phyloP scores from a whole-genome alignment of 202 grass and related monocot species.

The Bolboschoenoplectus hybrid region DNA sequence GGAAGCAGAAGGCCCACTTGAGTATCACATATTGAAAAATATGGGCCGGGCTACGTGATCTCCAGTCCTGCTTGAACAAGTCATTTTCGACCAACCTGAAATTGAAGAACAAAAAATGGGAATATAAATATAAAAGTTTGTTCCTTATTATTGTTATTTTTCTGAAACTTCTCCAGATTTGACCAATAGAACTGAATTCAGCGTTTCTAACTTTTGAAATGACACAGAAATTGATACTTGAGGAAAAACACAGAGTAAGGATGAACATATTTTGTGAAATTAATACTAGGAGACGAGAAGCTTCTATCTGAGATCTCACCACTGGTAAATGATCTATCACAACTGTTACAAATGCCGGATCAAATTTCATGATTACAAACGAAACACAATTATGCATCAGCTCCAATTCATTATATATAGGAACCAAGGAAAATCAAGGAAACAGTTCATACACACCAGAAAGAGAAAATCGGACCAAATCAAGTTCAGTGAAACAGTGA shows the following conservation, averaged over 20 bases:
- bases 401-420: background rate
- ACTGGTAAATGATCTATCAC: background rate
- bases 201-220: too few species aligned
- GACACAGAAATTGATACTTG: too few species aligned
- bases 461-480: background rate
- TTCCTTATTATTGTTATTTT: background rate
- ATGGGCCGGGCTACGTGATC: slow-evolving; percentile 49
- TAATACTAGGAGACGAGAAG: background rate
- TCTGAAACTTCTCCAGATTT: background rate
- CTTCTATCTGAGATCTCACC: background rate
- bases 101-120: background rate
- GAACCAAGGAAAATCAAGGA: background rate
- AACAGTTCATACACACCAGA: background rate
- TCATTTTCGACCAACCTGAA: slow-evolving; percentile 90
- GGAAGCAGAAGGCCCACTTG: slow-evolving; percentile 90
- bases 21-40: slow-evolving; percentile 78
- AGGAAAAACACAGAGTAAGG: background rate
- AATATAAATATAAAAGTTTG: background rate
- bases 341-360: background rate
- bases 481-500: background rate
- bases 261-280: background rate
- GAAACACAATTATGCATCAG: background rate
- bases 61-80: slow-evolving; percentile 92
- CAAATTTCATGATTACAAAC: background rate
- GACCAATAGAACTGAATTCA: background rate